Base-by-base conservation (phyloP, 108 stramenopile species). In the Cylindrotheca closterium region DNA sequence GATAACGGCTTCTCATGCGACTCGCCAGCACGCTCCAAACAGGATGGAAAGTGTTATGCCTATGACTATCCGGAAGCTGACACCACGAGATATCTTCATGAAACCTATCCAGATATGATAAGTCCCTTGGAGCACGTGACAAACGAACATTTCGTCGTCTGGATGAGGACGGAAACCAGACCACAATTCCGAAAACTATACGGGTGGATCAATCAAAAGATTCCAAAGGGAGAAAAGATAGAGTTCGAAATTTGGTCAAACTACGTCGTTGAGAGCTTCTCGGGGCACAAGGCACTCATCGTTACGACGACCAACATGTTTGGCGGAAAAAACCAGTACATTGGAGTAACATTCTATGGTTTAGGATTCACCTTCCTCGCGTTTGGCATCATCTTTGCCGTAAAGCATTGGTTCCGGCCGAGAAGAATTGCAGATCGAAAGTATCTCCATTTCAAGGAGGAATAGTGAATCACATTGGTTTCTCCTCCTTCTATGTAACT, bases 131-230 rank as follows among this genome's bases (percentile, higher is more conserved):
- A 95, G 32, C 96, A 96, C 4, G 99, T 99, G 2, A 80, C 74
- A 12, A 88, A 98, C 68, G 98, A 99, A 63, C 98, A 97, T 70
- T 99, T 99, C 75, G 84, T 98, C 4, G 98, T 99, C 4, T 99
- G 99, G 99, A 99, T 99, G 99, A 79, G 98, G 17, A 79, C 85
- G 2, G 98, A 98, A 1, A 92, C 91, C 0, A 63, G 94, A 8
- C 91, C 97, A 0, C 76, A 58, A 18, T 99, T 99, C 77, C 94
- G 98, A 33, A 99, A 99, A 68, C 79, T 99, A 10, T 99, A 99
- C 67, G 99, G 98, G 17, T 92, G 81, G 48, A 94, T 98, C 63
- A 85, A 96, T 45, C 67, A 79, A 52, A 82, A 81, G 28, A 81
- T 99, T 50, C 85, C 87, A 8, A 71, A 68, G 18, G 93, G 92